Base-by-base conservation (phyloP, 2,329 filamentous ascomycete genomes). In the Penicillium vulpinum region DNA sequence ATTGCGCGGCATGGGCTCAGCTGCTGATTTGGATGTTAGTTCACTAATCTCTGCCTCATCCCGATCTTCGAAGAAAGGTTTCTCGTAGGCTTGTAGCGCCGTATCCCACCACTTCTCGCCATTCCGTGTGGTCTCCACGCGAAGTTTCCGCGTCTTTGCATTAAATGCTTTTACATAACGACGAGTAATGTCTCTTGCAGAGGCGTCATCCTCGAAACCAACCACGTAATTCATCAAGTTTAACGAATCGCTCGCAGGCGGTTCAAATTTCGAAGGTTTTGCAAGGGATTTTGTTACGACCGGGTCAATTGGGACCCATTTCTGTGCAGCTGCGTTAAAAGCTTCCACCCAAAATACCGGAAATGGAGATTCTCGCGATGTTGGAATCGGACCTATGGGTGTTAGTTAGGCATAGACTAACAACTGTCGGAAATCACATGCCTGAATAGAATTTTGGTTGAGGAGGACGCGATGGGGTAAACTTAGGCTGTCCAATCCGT, bases 331-430 rank as follows among this genome's bases (percentile, higher is more conserved):
- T 51, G 86, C 80, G 61, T 97, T 92, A 62, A 96, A 90, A 4
- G 91, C 88, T 75, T 99, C 94, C 0, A 97, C 88, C 94, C 94
- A 99, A 70, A 92, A 97, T 3, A 97, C 82, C 0, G 94, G 94
- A 67, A 88, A 90, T 0, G 84, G 74, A 0, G 91, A 92, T 68
- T 93, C 90, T 24, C 81, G 82, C 11, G 88, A 83, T 15, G 70
- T 75, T 21, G 74, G 75, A 33, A 72, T 70, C 24, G 75, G 73
- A 11, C 72, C 73, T 49, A 78, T 43, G 24, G 56, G 57, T 49
- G 52, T 55, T 64, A 68, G 52, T 61, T 21, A 16, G n/a, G 38
- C n/a, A 16, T n/a, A 24, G 21, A 3, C 59, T 53, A 4, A 6
- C 18, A 22, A 33, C 29, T 10, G 8, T n/a, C 18, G 1, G 4